Evolutionary conservation across 371 early-diverging fungal genomes (phyloP).

Genomic region (Blakeslea trispora): DNA sequence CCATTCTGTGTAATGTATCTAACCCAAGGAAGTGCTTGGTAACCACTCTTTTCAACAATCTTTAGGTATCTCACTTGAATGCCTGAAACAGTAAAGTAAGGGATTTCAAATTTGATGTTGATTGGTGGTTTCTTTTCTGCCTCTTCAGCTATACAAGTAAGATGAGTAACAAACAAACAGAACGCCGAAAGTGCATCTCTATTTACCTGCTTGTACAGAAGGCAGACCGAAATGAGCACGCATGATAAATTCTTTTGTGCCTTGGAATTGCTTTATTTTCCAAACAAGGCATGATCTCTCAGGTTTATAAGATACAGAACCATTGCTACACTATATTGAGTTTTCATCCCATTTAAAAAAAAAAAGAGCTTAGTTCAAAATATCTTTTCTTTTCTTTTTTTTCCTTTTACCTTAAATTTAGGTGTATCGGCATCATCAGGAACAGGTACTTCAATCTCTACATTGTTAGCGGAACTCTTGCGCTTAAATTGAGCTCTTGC

Average conservation of each 20-base stretch:
- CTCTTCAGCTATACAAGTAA: constrained; percentile 66
- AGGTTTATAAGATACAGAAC: constrained; percentile 92
- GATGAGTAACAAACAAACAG: not conserved
- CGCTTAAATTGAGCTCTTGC: constrained; percentile 97
- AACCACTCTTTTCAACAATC: constrained; percentile 97
- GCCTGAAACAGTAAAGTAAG: constrained; percentile 97
- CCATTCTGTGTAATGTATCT: constrained; percentile 98
- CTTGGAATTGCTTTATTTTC: constrained; percentile 98
- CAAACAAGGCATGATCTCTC: constrained; percentile 94
- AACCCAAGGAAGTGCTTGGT: constrained; percentile 98
- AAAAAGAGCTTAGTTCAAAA: too few relatives aligned
- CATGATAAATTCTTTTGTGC: constrained; percentile 94
- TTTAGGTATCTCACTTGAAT: constrained; percentile 98
- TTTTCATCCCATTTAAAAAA: constrained; percentile 4
- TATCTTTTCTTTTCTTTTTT: not conserved
- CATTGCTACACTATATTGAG: constrained; percentile 75
- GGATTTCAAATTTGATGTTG: constrained; percentile 97
- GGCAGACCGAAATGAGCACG: constrained; percentile 97
- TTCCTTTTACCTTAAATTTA: constrained; percentile 92
- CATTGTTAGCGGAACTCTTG: constrained; percentile 96
- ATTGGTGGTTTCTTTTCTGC: constrained; percentile 95
- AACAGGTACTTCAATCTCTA: constrained; percentile 96
- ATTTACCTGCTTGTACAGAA: constrained; percentile 84
- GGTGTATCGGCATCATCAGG: constrained; percentile 97
- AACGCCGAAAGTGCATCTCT: too few relatives aligned